Conservation (phyloP, 176 grass and related monocot species). For the Carex pumila region DNA sequence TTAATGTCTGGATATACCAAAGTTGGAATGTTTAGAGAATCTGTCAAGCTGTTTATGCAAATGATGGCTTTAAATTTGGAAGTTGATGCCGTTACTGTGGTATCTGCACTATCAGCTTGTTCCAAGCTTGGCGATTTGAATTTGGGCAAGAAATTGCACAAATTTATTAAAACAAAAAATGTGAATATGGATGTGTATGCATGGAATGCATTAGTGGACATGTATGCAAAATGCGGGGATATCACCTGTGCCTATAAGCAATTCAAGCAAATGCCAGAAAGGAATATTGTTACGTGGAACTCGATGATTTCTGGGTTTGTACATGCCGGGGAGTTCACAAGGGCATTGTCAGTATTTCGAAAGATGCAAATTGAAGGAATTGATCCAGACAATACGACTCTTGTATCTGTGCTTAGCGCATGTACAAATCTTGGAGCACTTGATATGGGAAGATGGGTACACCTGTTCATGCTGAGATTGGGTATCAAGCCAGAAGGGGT, state of each 20-base stretch:
- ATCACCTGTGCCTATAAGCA: conserved; percentile 27
- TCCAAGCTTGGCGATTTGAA: conserved; percentile 33
- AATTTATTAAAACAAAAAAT: conserved; percentile 8
- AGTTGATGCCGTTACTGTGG: conserved; percentile 14
- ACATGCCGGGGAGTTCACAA: not conserved
- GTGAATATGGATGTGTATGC: conserved; percentile 44
- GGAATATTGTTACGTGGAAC: conserved; percentile 65
- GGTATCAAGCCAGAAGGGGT: conserved; percentile 4
- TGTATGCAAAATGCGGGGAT: conserved; percentile 72
- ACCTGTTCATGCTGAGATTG: conserved; percentile 23
- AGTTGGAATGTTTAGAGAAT: conserved; percentile 13
- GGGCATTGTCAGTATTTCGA: conserved; percentile 32
- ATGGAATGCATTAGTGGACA: conserved; percentile 62
- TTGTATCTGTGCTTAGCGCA: conserved; percentile 38
- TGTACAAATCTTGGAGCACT: conserved; percentile 58
- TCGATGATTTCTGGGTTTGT: conserved; percentile 45
- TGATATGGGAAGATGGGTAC: conserved; percentile 51
- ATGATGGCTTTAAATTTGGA: conserved; percentile 17
- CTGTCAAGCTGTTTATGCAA: not conserved
- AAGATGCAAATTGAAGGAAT: conserved; percentile 30
- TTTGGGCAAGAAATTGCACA: conserved; percentile 35
- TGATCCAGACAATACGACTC: conserved; percentile 34
- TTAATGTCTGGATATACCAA: conserved; percentile 19
- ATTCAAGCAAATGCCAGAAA: conserved; percentile 29
- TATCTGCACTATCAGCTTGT: conserved; percentile 47